Evolutionary conservation across 805 yeast species (phyloP).

Genomic region (Starmerella potacharoeniae): DNA sequence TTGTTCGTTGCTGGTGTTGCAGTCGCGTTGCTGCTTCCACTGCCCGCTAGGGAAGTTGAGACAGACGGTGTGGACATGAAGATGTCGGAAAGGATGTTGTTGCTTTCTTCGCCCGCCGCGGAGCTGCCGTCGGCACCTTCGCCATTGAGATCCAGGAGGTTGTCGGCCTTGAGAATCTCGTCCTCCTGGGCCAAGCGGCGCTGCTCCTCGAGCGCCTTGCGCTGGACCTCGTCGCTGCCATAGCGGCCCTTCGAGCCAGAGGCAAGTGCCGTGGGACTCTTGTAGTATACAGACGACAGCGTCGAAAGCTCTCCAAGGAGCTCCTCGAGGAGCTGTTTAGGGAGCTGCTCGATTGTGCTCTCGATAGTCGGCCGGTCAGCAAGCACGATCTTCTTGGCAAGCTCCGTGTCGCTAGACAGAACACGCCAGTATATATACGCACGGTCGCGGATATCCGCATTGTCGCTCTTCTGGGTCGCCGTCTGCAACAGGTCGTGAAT

Average conservation of each 20-base stretch:
- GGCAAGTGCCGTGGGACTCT: slow-evolving; percentile 41
- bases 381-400: slow-evolving; percentile 52
- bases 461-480: slow-evolving; percentile 65
- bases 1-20: not conserved
- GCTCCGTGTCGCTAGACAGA: slow-evolving; percentile 66
- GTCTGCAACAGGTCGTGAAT: slow-evolving; percentile 67
- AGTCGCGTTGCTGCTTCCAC: slow-evolving; percentile 3
- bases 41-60: not conserved
- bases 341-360: slow-evolving; percentile 59
- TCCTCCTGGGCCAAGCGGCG: slow-evolving; percentile 68
- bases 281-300: slow-evolving; percentile 79
- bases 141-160: slow-evolving; percentile 74
- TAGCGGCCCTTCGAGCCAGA: slow-evolving; percentile 26
- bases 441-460: slow-evolving; percentile 80
- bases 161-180: slow-evolving; percentile 30
- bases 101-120: slow-evolving; percentile 13
- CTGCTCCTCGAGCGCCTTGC: slow-evolving; percentile 60
- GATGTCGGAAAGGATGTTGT: slow-evolving; percentile 22
- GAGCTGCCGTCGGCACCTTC: slow-evolving; percentile 18
- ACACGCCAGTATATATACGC: slow-evolving; percentile 84
- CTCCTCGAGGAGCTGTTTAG: slow-evolving; percentile 54
- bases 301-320: slow-evolving; percentile 69
- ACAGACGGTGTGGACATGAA: slow-evolving; percentile 19
- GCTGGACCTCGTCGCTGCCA: slow-evolving; percentile 33
- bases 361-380: slow-evolving; percentile 59